phyloP scores from a whole-genome alignment of 768 basidiomycete genomes.

The Hirschioporus abietinus region DNA sequence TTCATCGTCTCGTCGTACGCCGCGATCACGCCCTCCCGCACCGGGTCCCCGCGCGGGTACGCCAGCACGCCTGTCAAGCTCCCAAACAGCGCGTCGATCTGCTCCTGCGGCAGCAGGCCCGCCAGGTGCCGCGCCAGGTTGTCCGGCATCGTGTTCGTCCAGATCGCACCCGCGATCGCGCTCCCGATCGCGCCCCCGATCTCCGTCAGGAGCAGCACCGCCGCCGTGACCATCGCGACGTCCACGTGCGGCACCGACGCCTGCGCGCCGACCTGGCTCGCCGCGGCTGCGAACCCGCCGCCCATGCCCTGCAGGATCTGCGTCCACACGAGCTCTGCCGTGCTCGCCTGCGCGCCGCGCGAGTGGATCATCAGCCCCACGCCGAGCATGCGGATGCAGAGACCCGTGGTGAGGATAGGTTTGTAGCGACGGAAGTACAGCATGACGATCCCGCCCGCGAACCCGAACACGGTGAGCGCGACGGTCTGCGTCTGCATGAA shows the following conservation, averaged over 20 bases:
- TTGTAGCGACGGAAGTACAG: slow-evolving; percentile 50
- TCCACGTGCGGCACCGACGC: slow-evolving; percentile 60
- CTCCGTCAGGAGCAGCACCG: slow-evolving; percentile 64
- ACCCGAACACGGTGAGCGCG: slow-evolving; percentile 57
- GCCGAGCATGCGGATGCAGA: slow-evolving; percentile 55
- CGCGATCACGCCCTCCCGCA: slow-evolving; percentile 59
- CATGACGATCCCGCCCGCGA: slow-evolving; percentile 55
- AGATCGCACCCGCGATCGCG: slow-evolving; percentile 64
- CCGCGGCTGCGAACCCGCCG: slow-evolving; percentile 60
- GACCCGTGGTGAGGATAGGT: slow-evolving; percentile 49
- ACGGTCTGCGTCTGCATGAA: slow-evolving; percentile 58
- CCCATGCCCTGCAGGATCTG: slow-evolving; percentile 73
- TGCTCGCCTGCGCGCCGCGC: slow-evolving; percentile 51
- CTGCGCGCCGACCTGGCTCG: slow-evolving; percentile 57
- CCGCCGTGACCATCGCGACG: slow-evolving; percentile 61
- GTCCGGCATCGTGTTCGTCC: slow-evolving; percentile 61
- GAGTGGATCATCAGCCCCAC: slow-evolving; percentile 68
- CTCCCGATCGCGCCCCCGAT: slow-evolving; percentile 62
- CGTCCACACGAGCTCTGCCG: slow-evolving; percentile 53
- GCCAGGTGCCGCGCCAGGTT: slow-evolving; percentile 54
- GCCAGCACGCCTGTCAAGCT: slow-evolving; percentile 47
- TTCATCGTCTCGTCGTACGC: slow-evolving; percentile 56
- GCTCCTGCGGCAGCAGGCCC: slow-evolving; percentile 31
- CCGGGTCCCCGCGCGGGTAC: slow-evolving; percentile 46
- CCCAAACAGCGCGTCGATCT: slow-evolving; percentile 46